Percentiles rank a stretch among this genome's conserved stretches.
Conservation (phyloP, 257 asterid genomes). For the Avicennia marina region DNA sequence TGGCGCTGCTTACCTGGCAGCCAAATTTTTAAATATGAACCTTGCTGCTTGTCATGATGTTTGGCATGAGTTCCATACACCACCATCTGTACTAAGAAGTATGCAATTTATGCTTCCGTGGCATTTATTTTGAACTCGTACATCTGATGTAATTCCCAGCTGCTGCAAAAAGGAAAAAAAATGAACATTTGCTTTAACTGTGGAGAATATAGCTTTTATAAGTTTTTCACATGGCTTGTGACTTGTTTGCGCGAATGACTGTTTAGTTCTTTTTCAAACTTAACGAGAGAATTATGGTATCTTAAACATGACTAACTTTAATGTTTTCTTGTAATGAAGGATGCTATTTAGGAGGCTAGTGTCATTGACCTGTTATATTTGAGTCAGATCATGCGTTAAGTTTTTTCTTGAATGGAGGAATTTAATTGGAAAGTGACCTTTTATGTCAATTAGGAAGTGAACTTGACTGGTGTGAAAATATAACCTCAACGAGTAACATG, state of each 20-base stretch:
- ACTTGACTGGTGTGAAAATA: no score
- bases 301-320: neutral
- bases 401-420: neutral
- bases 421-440: neutral
- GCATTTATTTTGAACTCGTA: neutral
- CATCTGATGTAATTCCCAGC: conserved; percentile 7
- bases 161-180: neutral
- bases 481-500: no score
- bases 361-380: neutral
- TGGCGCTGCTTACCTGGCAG: conserved; percentile 98
- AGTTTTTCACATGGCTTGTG: neutral
- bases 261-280: no score
- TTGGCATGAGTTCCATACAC: conserved; percentile 81
- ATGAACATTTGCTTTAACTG: neutral
- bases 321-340: neutral
- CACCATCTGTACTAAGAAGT: conserved; percentile 84
- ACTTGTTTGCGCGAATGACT: neutral
- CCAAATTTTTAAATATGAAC: conserved; percentile 77
- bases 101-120: conserved; percentile 8
- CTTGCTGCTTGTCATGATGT: conserved; percentile 63
- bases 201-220: neutral
- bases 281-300: neutral
- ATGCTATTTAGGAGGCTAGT: neutral
- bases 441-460: neutral
- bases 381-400: neutral